Evolutionary conservation across 2,329 filamentous ascomycete genomes (phyloP), one percentile per base, ranked within the genome.

Genomic region (Hymenoscyphus salicellus): DNA sequence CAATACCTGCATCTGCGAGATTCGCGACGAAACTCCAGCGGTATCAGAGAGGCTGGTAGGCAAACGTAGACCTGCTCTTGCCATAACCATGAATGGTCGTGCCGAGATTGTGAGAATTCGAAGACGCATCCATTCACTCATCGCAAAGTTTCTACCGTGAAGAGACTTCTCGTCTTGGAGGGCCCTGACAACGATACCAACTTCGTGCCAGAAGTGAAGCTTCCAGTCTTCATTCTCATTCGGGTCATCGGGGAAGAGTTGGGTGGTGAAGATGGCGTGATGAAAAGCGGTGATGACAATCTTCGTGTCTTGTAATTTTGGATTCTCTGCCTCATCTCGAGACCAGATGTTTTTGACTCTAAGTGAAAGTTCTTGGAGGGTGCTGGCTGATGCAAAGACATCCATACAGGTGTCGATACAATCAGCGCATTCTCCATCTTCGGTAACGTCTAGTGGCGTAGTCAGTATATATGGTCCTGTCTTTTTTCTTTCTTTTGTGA

Each of bases 71-170:
- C 46, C 26, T 11, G 60, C 60, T 20, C 60, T 46, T 5, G 60
- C 60, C 4, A 61, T 30, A 6, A 61, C 60, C 49, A 61, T 61
- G 46, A 61, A 61, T 4, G 60, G 60, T 8, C 60, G 60, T 23
- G 60, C 60, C 3, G 60, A 61, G 46, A 61, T 61, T 3, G 60
- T 61, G 28, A 61, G 46, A 23, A 61, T 61, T 17, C 60, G 46
- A 17, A 61, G 60, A 20, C 60, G 60, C 16, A 61, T 61, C 60
- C 60, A 61, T 55, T 61, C 60, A 6, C n/a, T 38, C 60, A 61
- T 61, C 11, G 17, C 32, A 28, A 61, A 61, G 28, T 20, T n/a
- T 23, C 46, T 46, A 28, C 46, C 46, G 28, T 61, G 60, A 20
- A 61, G 60, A 55, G 17, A n/a, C 20, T 61, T 55, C 36, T 61